Evolutionary conservation across 2,329 filamentous ascomycete species (phyloP), one percentile per base, ranked within the genome.

Genomic region (Pseudopyricularia cyperi): DNA sequence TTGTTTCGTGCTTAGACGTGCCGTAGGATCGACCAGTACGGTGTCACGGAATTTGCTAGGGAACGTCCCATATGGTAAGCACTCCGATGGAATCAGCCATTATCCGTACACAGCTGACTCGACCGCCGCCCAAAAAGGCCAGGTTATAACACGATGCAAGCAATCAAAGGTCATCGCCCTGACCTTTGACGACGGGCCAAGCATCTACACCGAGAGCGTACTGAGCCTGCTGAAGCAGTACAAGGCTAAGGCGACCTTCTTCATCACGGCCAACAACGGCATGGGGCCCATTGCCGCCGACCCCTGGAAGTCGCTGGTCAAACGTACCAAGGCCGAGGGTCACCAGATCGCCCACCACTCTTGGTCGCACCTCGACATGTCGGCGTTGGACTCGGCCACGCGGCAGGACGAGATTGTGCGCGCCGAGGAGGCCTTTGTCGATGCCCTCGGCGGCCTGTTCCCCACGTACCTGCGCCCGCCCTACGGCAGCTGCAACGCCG

Each of bases 401-500:
- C 59, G 63, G 11, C 61, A 64, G 44, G 65, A 68, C 50, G 68
- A 72, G 59, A 64, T 66, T 14, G 56, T 68, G 24, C 66, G 66
- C 53, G 68, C 71, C 53, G 71, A 76, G 60, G 68, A 70, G 35
- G 69, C 68, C 1, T 52, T 72, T 7, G 58, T 55, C 7, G 58
- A 62, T 24, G 62, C 68, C 14, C 48, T 72, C 2, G 37, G 37
- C 39, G 66, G 67, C 15, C 57, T 64, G 22, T 62, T 68, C 52
- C 69, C 70, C 1, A 69, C 68, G n/a, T 72, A 72, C 57, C 65
- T 70, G 62, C 65, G 69, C 12, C 65, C 66, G 15, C 67, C 67
- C 2, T 68, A 63, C 56, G 65, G 62, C 12, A 57, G 55, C 46
- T 65, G 63, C 48, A 55, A 58, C 17, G 47, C 39, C 24, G 57